Percentiles rank a stretch among this genome's conserved stretches.
Evolutionary conservation across 805 yeast species (phyloP).

Genomic region (Ogataea pignaliae): DNA sequence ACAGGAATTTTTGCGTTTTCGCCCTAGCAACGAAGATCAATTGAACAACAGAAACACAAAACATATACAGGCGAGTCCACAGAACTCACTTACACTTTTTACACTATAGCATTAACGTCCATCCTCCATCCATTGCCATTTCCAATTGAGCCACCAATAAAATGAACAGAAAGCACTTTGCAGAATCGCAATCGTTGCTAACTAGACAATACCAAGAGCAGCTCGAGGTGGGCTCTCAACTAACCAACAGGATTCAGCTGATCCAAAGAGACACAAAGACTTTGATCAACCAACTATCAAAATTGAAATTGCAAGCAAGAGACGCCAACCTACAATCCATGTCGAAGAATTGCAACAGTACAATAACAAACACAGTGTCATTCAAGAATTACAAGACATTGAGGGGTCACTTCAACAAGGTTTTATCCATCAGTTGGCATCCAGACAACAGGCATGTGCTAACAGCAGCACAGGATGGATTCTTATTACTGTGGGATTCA

Average conservation of each 20-base stretch:
- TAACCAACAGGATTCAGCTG: constrained; percentile 18
- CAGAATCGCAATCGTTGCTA: not conserved
- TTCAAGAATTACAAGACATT: constrained; percentile 31
- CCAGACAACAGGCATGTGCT: constrained; percentile 56
- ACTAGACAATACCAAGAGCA: constrained; percentile 19
- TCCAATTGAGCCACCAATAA: not conserved
- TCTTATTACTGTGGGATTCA: constrained; percentile 79
- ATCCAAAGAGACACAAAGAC: constrained; percentile 25
- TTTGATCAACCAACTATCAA: constrained; percentile 22
- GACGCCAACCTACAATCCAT: constrained; percentile 25
- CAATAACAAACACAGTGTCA: constrained; percentile 3
- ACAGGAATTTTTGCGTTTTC: no score
- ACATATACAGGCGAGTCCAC: no score
- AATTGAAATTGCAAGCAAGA: constrained; percentile 22
- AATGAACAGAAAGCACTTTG: no score
- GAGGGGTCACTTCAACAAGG: constrained; percentile 69
- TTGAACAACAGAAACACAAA: no score
- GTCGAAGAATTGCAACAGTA: constrained; percentile 20
- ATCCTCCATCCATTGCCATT: no score
- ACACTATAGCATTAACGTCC: no score
- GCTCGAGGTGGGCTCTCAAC: constrained; percentile 17
- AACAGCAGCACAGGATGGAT: constrained; percentile 85
- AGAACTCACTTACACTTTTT: no score
- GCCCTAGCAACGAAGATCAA: no score
- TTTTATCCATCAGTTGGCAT: constrained; percentile 67